These are phyloP conservation scores for Fusarium buxicola DNA, from an alignment of 2,329 filamentous ascomycete genomes.

Conservation along the genomic window DNA sequence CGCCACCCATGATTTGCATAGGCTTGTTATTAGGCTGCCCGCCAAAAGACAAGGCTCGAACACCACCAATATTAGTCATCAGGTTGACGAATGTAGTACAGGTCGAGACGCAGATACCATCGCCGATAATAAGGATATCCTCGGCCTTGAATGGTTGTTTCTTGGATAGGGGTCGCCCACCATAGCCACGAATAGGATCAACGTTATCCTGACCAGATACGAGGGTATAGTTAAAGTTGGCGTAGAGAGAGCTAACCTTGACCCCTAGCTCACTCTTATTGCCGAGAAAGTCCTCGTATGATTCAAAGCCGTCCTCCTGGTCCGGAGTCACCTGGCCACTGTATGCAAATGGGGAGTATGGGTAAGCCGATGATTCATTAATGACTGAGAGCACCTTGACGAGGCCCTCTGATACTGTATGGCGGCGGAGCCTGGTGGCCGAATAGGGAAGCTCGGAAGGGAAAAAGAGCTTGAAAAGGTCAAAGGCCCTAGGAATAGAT, in stretches of 20 bases:
- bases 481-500: conserved; percentile 57
- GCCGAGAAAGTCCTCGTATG: background rate
- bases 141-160: conserved; percentile 12
- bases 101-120: conserved; percentile 15
- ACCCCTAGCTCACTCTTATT: background rate
- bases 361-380: background rate
- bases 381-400: background rate
- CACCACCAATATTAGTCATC: conserved; percentile 9
- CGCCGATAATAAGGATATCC: conserved; percentile 24
- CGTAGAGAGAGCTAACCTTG: background rate
- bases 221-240: background rate
- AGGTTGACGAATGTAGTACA: conserved; percentile 23
- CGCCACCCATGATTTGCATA: conserved; percentile 32
- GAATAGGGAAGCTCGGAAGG: conserved; percentile 28
- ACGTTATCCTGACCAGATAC: background rate
- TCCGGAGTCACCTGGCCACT: background rate
- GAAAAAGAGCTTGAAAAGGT: conserved; percentile 59
- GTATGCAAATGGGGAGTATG: background rate
- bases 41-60: conserved; percentile 20
- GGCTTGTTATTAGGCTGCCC: conserved; percentile 11
- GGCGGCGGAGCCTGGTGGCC: background rate
- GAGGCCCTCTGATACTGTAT: background rate
- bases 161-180: background rate
- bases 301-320: background rate
- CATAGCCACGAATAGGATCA: conserved; percentile 6